Evolutionary conservation across 2,329 filamentous ascomycete genomes (phyloP), one percentile per base, ranked within the genome.

Genomic region (Raffaelea deltoideospora): DNA sequence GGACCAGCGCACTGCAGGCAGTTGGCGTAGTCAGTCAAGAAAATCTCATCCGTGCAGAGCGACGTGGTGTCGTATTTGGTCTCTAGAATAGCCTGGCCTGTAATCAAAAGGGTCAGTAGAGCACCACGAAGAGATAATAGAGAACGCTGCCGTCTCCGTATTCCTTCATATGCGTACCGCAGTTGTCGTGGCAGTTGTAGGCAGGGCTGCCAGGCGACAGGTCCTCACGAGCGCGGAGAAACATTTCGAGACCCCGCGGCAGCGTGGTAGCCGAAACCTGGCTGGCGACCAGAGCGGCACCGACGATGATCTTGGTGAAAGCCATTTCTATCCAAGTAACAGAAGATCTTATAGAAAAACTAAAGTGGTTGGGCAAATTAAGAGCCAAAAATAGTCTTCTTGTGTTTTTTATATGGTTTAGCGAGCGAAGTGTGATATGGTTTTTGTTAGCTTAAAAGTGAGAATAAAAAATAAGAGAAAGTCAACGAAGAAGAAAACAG

Each of bases 121-220:
- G 32, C 23, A 20, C 4, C 4, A 27, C n/a, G 19, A 13, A 15
- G 5, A 17, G 28, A 32, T 10, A 7, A 21, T n/a, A 10, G n/a
- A n/a, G n/a, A n/a, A n/a, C n/a, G n/a, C n/a, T n/a, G n/a, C n/a
- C n/a, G n/a, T n/a, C n/a, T n/a, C n/a, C n/a, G n/a, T n/a, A n/a
- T n/a, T n/a, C n/a, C n/a, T n/a, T n/a, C n/a, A n/a, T 18, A 10
- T 29, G 47, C 54, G 29, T 45, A 60, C 59, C 59, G 47, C 60
- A 63, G 44, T 59, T 60, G 40, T 61, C 55, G 40, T 63, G 60
- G 46, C 60, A 63, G 41, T 61, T 58, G 47, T 60, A 63, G 1
- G 46, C 38, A 2, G 57, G 53, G 10, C 54, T 56, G 21, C 59
- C 59, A 9, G 54, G 53, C 8, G 39, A 37, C 30, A 41, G 33